These are phyloP conservation scores for Scheffersomyces spartinae DNA, from an alignment of 805 yeast species.

Conservation along the genomic window DNA sequence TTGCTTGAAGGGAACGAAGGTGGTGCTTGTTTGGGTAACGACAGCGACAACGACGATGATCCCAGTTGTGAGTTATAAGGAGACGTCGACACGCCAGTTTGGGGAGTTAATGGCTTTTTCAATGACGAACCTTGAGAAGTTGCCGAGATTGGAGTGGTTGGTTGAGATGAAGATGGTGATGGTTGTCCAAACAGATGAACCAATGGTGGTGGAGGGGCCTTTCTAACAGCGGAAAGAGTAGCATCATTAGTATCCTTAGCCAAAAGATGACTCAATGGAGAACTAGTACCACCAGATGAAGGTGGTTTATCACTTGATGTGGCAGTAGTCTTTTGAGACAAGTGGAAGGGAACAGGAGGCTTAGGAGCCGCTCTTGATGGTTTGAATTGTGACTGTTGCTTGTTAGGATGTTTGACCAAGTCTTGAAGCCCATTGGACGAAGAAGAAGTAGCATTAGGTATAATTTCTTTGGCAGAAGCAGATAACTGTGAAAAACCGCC, in stretches of 20 bases:
- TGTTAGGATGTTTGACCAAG: conserved; percentile 11
- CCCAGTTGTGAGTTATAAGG: too few relatives aligned
- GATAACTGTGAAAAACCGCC: too few relatives aligned
- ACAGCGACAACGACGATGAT: too few relatives aligned
- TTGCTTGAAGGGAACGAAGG: too few relatives aligned
- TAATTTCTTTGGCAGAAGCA: too few relatives aligned
- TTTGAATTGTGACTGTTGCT: conserved; percentile 10
- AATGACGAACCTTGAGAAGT: too few relatives aligned
- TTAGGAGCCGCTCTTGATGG: conserved; percentile 32
- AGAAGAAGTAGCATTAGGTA: too few relatives aligned
- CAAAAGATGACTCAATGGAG: conserved; percentile 25
- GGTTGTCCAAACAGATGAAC: too few relatives aligned
- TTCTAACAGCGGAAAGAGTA: conserved; percentile 28
- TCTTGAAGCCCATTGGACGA: too few relatives aligned
- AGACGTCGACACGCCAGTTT: too few relatives aligned
- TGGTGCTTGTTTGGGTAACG: too few relatives aligned
- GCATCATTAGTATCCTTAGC: conserved; percentile 5
- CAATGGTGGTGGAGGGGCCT: conserved; percentile 51
- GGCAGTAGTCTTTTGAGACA: conserved; percentile 14
- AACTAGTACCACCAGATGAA: conserved; percentile 7
- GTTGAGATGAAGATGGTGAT: conserved; percentile 3
- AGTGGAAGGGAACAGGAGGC: conserved; percentile 32
- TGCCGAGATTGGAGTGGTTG: conserved; percentile 7
- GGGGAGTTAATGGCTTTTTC: too few relatives aligned
- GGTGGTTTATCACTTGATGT: not conserved